Base-by-base conservation (phyloP, 208 protist species). In the Crithidia expoeki region DNA sequence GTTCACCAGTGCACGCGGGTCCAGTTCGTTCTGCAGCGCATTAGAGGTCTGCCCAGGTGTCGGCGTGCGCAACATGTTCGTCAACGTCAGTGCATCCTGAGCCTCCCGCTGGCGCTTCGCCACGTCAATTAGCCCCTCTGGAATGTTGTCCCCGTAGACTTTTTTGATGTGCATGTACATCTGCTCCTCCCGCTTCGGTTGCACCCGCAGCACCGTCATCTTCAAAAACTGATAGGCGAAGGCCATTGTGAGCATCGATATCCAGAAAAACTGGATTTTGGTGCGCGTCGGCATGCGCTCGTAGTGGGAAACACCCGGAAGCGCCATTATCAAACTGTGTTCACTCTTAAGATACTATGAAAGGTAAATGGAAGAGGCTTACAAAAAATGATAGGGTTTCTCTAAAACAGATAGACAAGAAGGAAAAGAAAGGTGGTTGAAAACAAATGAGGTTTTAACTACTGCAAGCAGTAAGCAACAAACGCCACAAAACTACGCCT, bases 131-230 rank as follows among this genome's bases (percentile, higher is more conserved):
- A 94, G 55, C 36, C 90, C 80, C 25, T 85, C 74, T 9, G 89
- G 89, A 14, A 94, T 79, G 64, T 88, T 89, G 67, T 94, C 86
- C 19, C 86, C 89, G 66, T 92, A 92, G 4, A 90, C 25, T 32
- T 84, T 79, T 27, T 84, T 69, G 23, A 92, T 71, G 68, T 92
- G 85, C 67, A 79, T 62, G 74, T 94, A 94, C 84, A 94, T 89
- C 53, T 94, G 89, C 67, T 94, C 86, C 73, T 94, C 89, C 19
- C 89, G 86, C 79, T 91, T 90, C 28, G 89, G 89, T 59, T 92
- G 79, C 55, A 94, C 83, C 12, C 89, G 83, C 52, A 87, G 61
- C 25, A 92, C 81, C 28, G 89, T 92, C 84, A 94, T 88, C 50
- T 81, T 83, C 12, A 92, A 58, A 25, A 90, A 90, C 55, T 94